Conservation (phyloP, 345 rosid species). For the Reutealis trisperma region DNA sequence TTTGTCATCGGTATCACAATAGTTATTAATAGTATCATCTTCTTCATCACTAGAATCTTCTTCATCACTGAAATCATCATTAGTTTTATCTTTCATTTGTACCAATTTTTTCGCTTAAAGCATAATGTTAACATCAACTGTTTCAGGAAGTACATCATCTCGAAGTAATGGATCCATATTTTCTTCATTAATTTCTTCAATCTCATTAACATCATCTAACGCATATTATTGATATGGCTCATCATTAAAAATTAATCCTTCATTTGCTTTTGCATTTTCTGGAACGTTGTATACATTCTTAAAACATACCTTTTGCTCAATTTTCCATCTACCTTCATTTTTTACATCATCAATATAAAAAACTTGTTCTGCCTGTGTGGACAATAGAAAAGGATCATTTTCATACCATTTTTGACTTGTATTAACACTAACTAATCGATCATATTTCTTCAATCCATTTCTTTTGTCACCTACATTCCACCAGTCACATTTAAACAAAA, state of each 20-base stretch:
- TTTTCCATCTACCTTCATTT: neutral
- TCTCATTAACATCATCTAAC: neutral
- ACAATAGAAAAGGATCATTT: constrained; percentile 10
- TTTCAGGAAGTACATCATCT: no score
- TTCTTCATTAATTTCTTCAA: no score
- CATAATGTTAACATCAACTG: no score
- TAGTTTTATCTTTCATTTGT: no score
- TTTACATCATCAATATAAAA: neutral
- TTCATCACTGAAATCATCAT: no score
- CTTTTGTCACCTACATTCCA: neutral
- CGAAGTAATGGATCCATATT: neutral
- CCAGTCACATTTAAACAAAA: neutral
- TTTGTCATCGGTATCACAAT: no score
- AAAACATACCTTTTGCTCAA: neutral
- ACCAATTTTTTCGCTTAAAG: no score
- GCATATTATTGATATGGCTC: neutral
- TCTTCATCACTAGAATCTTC: no score
- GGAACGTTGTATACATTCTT: neutral
- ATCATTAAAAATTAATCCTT: neutral
- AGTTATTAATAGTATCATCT: no score
- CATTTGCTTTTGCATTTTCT: no score
- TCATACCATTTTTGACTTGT: constrained; percentile 5
- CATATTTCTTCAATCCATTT: neutral
- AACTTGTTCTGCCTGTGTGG: constrained; percentile 7
- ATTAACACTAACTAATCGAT: neutral